phyloP scores from a whole-genome alignment of 1,139 yeast genomes.

The Tardiomyces blankii region DNA sequence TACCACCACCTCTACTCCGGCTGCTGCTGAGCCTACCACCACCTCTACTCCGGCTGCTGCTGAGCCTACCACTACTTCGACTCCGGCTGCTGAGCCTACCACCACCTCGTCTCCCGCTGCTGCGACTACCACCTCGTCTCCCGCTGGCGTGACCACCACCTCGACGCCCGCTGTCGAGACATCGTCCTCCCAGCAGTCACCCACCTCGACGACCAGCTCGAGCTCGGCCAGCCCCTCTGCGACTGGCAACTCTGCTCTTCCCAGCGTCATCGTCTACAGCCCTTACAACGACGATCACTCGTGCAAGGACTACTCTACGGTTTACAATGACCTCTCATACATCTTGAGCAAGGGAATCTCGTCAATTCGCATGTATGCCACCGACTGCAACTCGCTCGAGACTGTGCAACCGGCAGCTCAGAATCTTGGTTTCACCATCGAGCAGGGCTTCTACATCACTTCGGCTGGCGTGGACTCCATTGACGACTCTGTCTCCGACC shows the following conservation, averaged over 20 bases:
- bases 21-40: too few species aligned
- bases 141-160: slow-evolving; percentile 5
- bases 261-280: slow-evolving; percentile 59
- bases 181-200: background rate
- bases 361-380: slow-evolving; percentile 67
- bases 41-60: background rate
- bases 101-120: slow-evolving; percentile 6
- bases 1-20: background rate
- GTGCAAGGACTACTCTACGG: slow-evolving; percentile 50
- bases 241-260: slow-evolving; percentile 20
- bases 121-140: background rate
- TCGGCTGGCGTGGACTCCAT: slow-evolving; percentile 54
- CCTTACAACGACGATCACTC: slow-evolving; percentile 62
- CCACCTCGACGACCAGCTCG: background rate
- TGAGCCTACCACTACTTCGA: slow-evolving; percentile 2
- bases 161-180: slow-evolving; percentile 4
- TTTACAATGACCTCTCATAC: slow-evolving; percentile 45
- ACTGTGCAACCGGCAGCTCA: slow-evolving; percentile 54
- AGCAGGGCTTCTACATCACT: slow-evolving; percentile 81
- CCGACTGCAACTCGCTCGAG: slow-evolving; percentile 64
- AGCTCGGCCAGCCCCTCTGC: background rate
- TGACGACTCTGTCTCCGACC: slow-evolving; percentile 42
- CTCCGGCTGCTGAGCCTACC: slow-evolving; percentile 4
- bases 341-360: slow-evolving; percentile 53
- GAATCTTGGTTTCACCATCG: slow-evolving; percentile 55